A percentile compares a stretch with the other conserved stretches of the same genome.
Evolutionary conservation across 2,329 filamentous ascomycete genomes (phyloP).

Genomic region (Rutstroemia sp.): DNA sequence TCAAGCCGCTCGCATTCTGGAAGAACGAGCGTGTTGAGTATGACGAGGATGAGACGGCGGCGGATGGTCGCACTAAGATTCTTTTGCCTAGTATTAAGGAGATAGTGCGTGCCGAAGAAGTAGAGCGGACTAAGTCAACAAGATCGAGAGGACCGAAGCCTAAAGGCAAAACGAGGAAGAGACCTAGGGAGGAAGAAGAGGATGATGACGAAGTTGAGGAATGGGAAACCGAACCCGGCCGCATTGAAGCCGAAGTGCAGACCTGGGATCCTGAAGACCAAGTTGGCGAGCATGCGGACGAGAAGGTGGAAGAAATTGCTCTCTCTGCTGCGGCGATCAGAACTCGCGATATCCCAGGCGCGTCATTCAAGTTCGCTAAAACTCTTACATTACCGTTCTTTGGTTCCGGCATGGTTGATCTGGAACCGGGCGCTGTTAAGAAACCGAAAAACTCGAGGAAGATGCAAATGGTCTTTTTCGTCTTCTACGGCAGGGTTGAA

Average conservation of each 20-base stretch:
- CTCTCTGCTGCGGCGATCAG: slow-evolving; percentile 43
- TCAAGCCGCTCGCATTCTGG: slow-evolving; percentile 79
- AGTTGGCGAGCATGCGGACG: slow-evolving; percentile 44
- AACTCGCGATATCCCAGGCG: slow-evolving; percentile 51
- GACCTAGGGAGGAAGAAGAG: slow-evolving; percentile 26
- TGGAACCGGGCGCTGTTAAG: slow-evolving; percentile 78
- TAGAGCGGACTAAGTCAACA: slow-evolving; percentile 33
- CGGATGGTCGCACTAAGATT: slow-evolving; percentile 39
- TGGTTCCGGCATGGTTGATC: slow-evolving; percentile 81
- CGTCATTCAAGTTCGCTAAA: slow-evolving; percentile 83
- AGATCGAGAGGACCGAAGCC: slow-evolving; percentile 13
- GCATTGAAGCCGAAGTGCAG: slow-evolving; percentile 55
- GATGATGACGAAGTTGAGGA: slow-evolving; percentile 54
- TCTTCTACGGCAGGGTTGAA: slow-evolving; percentile 73
- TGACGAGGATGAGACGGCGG: slow-evolving; percentile 46
- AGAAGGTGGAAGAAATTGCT: slow-evolving; percentile 48
- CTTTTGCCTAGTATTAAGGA: slow-evolving; percentile 67
- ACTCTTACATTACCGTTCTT: slow-evolving; percentile 79
- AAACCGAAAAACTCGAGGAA: slow-evolving; percentile 84
- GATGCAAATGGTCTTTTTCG: slow-evolving; percentile 97
- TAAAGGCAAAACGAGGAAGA: slow-evolving; percentile 23
- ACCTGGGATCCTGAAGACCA: slow-evolving; percentile 57
- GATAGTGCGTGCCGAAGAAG: slow-evolving; percentile 65
- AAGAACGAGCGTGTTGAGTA: slow-evolving; percentile 73
- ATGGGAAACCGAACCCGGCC: slow-evolving; percentile 64